These are phyloP conservation scores for Botrytis elliptica DNA, from an alignment of 2,329 filamentous ascomycete genomes.

Conservation along the genomic window DNA sequence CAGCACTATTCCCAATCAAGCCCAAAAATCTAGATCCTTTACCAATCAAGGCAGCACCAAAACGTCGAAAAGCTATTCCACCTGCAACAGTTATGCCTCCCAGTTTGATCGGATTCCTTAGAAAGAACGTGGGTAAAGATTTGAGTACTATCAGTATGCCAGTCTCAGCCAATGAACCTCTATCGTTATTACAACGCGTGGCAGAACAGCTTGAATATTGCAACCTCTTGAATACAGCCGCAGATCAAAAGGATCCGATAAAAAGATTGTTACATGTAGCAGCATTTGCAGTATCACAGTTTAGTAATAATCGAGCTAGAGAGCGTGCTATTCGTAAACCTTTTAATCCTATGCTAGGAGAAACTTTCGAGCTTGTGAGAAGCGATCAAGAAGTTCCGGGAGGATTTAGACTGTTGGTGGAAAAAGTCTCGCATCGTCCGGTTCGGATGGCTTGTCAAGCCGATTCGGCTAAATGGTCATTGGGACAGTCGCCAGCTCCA, in stretches of 20 bases:
- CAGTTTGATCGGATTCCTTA: conserved; percentile 87
- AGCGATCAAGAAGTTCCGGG: conserved; percentile 69
- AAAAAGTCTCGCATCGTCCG: conserved; percentile 92
- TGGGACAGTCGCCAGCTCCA: conserved; percentile 82
- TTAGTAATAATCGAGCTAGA: conserved; percentile 78
- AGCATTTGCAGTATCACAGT: conserved; percentile 85
- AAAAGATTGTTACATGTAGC: conserved; percentile 82
- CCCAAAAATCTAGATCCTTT: conserved; percentile 76
- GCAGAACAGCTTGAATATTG: conserved; percentile 93
- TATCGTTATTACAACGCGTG: conserved; percentile 81
- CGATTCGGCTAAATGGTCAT: conserved; percentile 80
- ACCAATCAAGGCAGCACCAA: conserved; percentile 64
- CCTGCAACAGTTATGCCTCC: conserved; percentile 77
- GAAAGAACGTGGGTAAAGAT: conserved; percentile 98
- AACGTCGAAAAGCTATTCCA: conserved; percentile 68
- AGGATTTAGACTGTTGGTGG: conserved; percentile 87
- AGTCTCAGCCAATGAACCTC: conserved; percentile 91
- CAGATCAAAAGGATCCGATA: conserved; percentile 55
- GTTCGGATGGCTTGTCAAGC: conserved; percentile 92
- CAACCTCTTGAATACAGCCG: conserved; percentile 74
- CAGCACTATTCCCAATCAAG: conserved; percentile 71
- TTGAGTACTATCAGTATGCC: conserved; percentile 97
- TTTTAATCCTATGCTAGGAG: conserved; percentile 94
- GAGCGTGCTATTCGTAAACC: conserved; percentile 93
- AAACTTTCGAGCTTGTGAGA: conserved; percentile 90